Conservation (phyloP, 805 yeast species). For the Saccharomycopsis vini region DNA sequence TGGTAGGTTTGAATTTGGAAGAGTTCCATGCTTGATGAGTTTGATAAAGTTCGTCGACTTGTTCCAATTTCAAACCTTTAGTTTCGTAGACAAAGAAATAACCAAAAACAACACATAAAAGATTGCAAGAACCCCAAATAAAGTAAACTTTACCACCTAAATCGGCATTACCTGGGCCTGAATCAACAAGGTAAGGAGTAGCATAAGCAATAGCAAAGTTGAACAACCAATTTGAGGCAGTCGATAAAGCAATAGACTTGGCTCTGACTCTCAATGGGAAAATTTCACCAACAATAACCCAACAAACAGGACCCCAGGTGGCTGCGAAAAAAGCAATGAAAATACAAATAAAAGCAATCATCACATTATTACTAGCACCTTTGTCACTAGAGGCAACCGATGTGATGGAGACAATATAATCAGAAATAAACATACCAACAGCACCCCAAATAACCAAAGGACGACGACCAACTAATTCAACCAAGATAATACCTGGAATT, state of each 20-base stretch:
- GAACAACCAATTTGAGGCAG: constrained; percentile 35
- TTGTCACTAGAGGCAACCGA: constrained; percentile 25
- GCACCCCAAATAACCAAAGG: constrained; percentile 53
- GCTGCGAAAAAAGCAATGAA: constrained; percentile 74
- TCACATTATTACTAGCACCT: constrained; percentile 36
- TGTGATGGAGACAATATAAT: constrained; percentile 50
- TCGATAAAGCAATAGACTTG: constrained; percentile 42
- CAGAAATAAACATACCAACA: constrained; percentile 51
- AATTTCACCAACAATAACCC: constrained; percentile 45
- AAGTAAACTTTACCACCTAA: constrained; percentile 68
- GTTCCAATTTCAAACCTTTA: constrained; percentile 59
- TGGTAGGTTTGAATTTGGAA: constrained; percentile 3
- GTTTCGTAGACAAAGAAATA: constrained; percentile 56
- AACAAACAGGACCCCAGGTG: constrained; percentile 59
- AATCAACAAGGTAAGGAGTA: constrained; percentile 39
- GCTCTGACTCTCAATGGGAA: constrained; percentile 43
- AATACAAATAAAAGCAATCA: constrained; percentile 44
- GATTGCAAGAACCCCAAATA: constrained; percentile 46
- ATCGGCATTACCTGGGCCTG: constrained; percentile 42
- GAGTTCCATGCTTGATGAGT: constrained; percentile 15
- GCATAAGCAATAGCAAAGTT: constrained; percentile 45
- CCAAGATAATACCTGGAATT: constrained; percentile 42
- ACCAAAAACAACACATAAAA: constrained; percentile 48
- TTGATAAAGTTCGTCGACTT: constrained; percentile 58
- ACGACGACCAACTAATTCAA: constrained; percentile 63